phyloP scores from a whole-genome alignment of 768 basidiomycete species.

The Rhodotorula babjevae region DNA sequence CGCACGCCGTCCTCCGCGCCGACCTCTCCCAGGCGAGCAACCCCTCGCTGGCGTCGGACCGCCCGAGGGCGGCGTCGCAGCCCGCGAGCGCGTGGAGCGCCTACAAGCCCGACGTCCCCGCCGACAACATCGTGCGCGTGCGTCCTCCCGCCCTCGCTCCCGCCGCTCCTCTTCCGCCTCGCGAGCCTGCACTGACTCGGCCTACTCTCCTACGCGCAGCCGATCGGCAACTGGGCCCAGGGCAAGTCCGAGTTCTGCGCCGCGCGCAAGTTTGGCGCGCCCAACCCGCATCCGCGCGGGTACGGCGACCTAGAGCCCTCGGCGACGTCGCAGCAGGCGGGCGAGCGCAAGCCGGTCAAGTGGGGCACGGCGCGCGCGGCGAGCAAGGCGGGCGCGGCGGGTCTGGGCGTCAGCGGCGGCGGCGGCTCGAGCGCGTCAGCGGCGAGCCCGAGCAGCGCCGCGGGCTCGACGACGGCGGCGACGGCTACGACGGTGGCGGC shows the following conservation, averaged over 20 bases:
- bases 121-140: background rate
- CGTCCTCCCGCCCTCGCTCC: background rate
- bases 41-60: background rate
- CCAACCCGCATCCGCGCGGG: background rate
- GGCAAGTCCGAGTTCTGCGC: slow-evolving; percentile 9
- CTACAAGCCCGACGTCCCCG: background rate
- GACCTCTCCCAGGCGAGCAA: background rate
- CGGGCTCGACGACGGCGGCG: too few species aligned
- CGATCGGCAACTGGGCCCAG: slow-evolving; percentile 7
- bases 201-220: background rate
- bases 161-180: background rate
- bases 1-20: background rate
- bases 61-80: background rate
- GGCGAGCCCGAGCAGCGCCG: too few species aligned
- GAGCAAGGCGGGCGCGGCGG: background rate
- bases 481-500: too few species aligned
- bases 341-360: background rate
- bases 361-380: background rate
- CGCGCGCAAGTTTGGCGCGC: background rate
- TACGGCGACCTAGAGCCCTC: background rate
- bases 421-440: background rate
- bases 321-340: too few species aligned
- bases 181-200: background rate
- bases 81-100: background rate
- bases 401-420: background rate